Evolutionary conservation across 2,329 filamentous ascomycete genomes (phyloP), one percentile per base, ranked within the genome.

Genomic region (Arachnomyces sp.): DNA sequence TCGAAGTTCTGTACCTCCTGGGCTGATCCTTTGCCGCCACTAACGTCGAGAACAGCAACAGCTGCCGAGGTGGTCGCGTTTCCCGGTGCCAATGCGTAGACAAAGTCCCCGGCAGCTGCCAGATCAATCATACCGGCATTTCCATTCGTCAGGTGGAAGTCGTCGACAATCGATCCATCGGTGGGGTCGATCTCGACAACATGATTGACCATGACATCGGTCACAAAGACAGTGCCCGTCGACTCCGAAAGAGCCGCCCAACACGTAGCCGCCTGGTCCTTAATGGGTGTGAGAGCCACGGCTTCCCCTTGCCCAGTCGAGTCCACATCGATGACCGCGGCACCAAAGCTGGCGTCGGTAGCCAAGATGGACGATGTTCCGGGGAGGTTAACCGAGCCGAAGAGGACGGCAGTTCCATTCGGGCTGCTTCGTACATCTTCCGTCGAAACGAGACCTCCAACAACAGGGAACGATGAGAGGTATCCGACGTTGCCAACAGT

Each of bases 321-420:
- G 34, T 72, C 61, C 15, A 76, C 45, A 1, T 63, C 56, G 1
- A 81, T 53, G 4, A 78, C 62, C 0, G 66, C 69, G 0, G 60
- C 71, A 4, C 78, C 78, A 39, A 81, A 78, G 0, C 74, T 73
- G 0, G 77, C 71, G 40, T 82, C 78, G 0, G 77, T 75, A 0
- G 67, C 68, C 44, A 81, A 75, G 30, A 79, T 50, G 21, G 68
- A 54, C 2, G 50, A 59, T 0, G 63, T 65, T 0, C 60, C 62
- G 1, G 69, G 69, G 28, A 80, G 67, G 1, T 57, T 33, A 1
- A 62, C 56, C 0, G 73, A 68, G 6, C 77, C 77, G 46, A 80
- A 80, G 1, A 79, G 66, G 0, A 78, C 72, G 0, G 69, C 69
- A 0, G 77, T 80, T n/a, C 74, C 75, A 0, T 54, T 39, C 0